Percentiles rank a stretch among this genome's conserved stretches.
phyloP scores from a whole-genome alignment of 2,329 filamentous ascomycete species.

The Zymoseptoria passerinii region DNA sequence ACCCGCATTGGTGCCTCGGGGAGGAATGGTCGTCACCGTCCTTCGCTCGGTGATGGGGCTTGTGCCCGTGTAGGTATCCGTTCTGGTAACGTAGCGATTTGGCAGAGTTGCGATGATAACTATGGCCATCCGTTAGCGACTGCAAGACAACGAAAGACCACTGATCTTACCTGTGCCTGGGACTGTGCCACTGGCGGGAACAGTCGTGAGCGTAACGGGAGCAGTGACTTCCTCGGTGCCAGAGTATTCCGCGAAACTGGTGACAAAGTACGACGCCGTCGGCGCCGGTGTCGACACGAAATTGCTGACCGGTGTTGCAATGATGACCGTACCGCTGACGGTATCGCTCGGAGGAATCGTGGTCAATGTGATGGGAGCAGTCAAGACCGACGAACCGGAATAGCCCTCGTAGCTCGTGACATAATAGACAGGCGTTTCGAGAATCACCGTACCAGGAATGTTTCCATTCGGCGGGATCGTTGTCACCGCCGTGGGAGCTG shows the following conservation, averaged over 20 bases:
- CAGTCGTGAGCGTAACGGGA: conserved; percentile 4
- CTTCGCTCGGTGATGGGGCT: conserved; percentile 2
- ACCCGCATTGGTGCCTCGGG: conserved; percentile 3
- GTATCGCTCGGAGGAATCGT: conserved; percentile 2
- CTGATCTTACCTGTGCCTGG: conserved; percentile 4
- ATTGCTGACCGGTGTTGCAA: neutral
- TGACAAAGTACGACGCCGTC: neutral
- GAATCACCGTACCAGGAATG: neutral
- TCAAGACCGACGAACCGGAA: neutral
- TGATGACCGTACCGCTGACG: conserved; percentile 1
- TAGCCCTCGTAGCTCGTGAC: neutral
- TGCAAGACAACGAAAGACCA: neutral
- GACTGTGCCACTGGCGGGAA: conserved; percentile 1
- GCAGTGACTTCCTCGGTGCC: conserved; percentile 1
- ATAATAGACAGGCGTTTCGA: neutral
- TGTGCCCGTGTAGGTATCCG: conserved; percentile 4
- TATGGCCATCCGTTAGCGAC: neutral
- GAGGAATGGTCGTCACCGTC: conserved; percentile 4
- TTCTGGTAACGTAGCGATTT: neutral
- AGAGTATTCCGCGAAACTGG: conserved; percentile 2
- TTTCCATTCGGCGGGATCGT: conserved; percentile 1
- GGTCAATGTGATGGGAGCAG: conserved; percentile 1
- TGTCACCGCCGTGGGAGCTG: conserved; percentile 3
- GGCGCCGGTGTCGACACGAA: neutral
- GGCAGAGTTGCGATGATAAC: neutral